phyloP scores from a whole-genome alignment of 106 monocot genomes.

The Gastrodia elata region DNA sequence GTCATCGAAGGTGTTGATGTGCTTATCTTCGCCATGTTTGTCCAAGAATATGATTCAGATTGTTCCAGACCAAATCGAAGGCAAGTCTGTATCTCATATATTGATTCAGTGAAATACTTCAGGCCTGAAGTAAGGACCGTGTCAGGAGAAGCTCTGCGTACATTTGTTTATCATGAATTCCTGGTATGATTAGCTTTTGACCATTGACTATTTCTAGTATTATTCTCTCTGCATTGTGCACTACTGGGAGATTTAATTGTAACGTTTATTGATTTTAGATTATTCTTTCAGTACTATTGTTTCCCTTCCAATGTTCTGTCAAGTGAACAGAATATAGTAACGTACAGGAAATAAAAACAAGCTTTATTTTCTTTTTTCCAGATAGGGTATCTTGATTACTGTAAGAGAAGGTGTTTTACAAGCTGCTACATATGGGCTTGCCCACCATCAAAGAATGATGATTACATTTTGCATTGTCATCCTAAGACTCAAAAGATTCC shows the following conservation, averaged over 20 bases:
- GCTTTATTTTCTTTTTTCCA: slow-evolving; percentile 10
- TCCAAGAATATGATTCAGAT: slow-evolving; percentile 69
- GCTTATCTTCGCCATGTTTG: slow-evolving; percentile 68
- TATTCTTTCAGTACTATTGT: not conserved
- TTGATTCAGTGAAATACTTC: slow-evolving; percentile 81
- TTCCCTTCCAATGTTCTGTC: not conserved
- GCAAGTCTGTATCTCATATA: slow-evolving; percentile 49
- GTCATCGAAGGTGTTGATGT: slow-evolving; percentile 72
- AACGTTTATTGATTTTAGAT: not conserved
- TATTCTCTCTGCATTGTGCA: not conserved
- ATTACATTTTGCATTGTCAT: slow-evolving; percentile 81
- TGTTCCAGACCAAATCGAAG: slow-evolving; percentile 55
- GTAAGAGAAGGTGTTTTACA: slow-evolving; percentile 57
- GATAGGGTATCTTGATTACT: slow-evolving; percentile 74
- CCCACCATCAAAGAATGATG: slow-evolving; percentile 48
- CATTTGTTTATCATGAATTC: slow-evolving; percentile 80
- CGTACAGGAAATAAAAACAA: not conserved
- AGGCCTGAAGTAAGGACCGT: slow-evolving; percentile 48
- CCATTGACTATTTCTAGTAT: not conserved
- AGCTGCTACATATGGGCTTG: slow-evolving; percentile 80
- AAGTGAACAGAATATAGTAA: not conserved
- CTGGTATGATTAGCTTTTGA: slow-evolving; percentile 30
- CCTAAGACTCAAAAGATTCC: slow-evolving; percentile 71
- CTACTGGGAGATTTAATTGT: not conserved
- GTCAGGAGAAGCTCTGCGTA: slow-evolving; percentile 65